Percentiles rank a stretch among this genome's conserved stretches.
phyloP scores from a whole-genome alignment of 78 protist genomes.

The Dictyostelium firmibasis region DNA sequence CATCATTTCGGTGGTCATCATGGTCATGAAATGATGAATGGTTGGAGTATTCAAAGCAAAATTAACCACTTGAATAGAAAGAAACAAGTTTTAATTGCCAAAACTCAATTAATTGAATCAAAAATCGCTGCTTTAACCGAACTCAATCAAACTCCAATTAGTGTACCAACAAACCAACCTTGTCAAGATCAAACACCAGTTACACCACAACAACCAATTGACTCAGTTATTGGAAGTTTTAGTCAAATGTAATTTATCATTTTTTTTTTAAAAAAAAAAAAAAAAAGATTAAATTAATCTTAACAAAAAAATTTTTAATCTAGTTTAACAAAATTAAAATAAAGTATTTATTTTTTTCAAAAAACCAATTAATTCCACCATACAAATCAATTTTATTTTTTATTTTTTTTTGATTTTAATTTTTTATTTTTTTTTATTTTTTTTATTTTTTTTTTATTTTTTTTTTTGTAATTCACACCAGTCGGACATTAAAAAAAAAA shows the following conservation, averaged over 20 bases:
- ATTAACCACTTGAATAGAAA: not conserved
- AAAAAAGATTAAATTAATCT: too few relatives aligned
- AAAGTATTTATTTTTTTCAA: too few relatives aligned
- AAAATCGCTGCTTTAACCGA: not conserved
- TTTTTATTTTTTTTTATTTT: too few relatives aligned
- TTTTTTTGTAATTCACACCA: too few relatives aligned
- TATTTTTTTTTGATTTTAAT: too few relatives aligned
- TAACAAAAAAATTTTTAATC: too few relatives aligned
- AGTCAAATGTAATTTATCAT: not conserved
- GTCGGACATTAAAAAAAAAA: too few relatives aligned
- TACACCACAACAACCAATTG: not conserved
- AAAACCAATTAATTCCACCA: too few relatives aligned
- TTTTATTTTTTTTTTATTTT: too few relatives aligned
- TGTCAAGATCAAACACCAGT: not conserved
- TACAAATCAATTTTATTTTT: too few relatives aligned
- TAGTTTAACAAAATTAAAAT: too few relatives aligned
- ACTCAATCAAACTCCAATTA: not conserved
- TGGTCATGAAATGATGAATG: not conserved
- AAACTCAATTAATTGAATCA: not conserved
- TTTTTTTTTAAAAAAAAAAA: not conserved
- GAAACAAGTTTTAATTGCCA: not conserved
- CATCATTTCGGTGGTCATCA: not conserved
- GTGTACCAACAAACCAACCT: not conserved
- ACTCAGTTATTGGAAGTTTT: not conserved
- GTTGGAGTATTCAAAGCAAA: not conserved